Base-by-base conservation (phyloP, 352 stramenopile species). In the Phytopythium montanum region DNA sequence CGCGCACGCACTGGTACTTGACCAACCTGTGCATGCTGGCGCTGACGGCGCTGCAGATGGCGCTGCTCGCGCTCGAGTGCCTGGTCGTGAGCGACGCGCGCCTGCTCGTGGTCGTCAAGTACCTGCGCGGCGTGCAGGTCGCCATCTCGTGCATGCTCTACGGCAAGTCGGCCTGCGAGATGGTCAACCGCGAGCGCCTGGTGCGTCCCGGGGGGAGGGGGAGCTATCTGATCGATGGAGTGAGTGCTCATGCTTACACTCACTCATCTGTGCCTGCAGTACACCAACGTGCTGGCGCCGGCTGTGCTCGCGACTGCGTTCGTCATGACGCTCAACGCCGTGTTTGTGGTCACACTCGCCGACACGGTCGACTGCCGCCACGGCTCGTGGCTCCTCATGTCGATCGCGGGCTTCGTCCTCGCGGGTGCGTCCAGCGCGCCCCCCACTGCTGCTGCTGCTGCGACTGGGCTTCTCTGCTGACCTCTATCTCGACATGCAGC, bases 361-460 rank as follows among this genome's bases (percentile, higher is more conserved):
- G 70, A 83, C 45, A 56, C 44, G 29, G 79, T 91, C 54, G 81
- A 91, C 60, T 91, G 81, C 59, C 81, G 87, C 39, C 77, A 85
- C 53, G 38, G 77, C 54, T 86, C 77, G 34, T 91, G 81, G 81
- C 71, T 89, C 46, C 60, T 81, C 53, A 89, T 87, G 77, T 91
- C 81, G 23, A 66, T 77, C 51, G 80, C 68, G 5, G 69, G 68
- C 7, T 70, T 81, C 49, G 66, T 87, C n/a, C 72, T 91, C 12
- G 79, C 81, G 56, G 76, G 81, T 87, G 13, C 33, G 14, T 33
- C 45, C 10, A n/a, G n/a, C n/a, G 60, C 23, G 56, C 48, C 23
- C 7, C 21, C n/a, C 34, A 53, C 44, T 42, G 19, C 36, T 54
- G 14, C 16, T 39, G 8, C 21, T 28, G 9, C 48, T 36, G 31